phyloP scores from a whole-genome alignment of 2,329 filamentous ascomycete genomes.

The Colletotrichum sp. region DNA sequence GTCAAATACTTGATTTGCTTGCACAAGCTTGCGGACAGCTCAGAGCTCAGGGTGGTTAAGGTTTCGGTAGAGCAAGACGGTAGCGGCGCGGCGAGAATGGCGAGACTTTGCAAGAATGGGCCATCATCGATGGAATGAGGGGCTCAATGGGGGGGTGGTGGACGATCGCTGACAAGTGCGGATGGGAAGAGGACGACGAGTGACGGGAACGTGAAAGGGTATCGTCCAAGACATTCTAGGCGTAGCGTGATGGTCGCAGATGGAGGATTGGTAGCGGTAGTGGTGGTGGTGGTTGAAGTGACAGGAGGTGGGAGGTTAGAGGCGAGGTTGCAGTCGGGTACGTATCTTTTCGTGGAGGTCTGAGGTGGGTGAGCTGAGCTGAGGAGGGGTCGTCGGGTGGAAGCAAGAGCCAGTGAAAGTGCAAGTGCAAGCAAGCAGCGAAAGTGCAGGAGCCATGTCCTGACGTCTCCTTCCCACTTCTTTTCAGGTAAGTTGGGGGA shows the following conservation, averaged over 20 bases:
- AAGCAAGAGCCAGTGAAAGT: neutral
- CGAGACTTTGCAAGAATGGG: neutral
- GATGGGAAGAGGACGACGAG: neutral
- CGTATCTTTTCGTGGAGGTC: neutral
- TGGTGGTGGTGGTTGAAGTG: neutral
- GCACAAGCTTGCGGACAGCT: neutral
- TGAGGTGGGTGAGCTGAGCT: neutral
- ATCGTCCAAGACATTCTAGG: neutral
- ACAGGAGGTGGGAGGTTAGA: neutral
- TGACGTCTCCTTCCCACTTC: neutral
- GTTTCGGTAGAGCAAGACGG: neutral
- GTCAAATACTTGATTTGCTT: neutral
- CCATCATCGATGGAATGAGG: neutral
- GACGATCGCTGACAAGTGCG: constrained; percentile 10
- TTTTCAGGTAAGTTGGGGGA: neutral
- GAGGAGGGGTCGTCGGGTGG: neutral
- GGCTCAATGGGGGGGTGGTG: neutral
- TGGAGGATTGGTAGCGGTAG: neutral
- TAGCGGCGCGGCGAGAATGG: neutral
- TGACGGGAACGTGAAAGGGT: neutral
- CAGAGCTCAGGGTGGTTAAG: neutral
- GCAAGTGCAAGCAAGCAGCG: neutral
- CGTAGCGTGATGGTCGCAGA: constrained; percentile 2
- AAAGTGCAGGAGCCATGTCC: neutral
- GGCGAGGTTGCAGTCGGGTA: neutral